Percentiles rank a stretch among this genome's conserved stretches.
Evolutionary conservation across 495 filamentous ascomycete genomes (phyloP).

Genomic region (Penicillium lagena): DNA sequence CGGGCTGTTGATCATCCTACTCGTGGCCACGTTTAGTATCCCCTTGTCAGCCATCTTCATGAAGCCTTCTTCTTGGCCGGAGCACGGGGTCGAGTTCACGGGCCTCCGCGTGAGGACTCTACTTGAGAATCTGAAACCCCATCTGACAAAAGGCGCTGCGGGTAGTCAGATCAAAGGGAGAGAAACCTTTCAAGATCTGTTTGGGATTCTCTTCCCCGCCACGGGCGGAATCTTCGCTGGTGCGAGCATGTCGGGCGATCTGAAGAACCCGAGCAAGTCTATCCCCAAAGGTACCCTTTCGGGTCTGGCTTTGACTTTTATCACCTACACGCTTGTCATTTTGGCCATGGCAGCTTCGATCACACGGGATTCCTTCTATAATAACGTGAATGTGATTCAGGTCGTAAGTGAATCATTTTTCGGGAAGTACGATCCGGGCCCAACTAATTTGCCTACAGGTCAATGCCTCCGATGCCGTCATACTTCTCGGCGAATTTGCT

Average conservation of each 20-base stretch:
- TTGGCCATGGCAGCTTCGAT: constrained; percentile 75
- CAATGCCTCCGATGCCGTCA: constrained; percentile 63
- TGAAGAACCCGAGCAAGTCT: constrained; percentile 75
- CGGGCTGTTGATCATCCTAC: constrained; percentile 65
- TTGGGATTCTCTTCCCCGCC: constrained; percentile 82
- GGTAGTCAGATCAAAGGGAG: constrained; percentile 59
- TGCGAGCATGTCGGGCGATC: constrained; percentile 87
- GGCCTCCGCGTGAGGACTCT: constrained; percentile 66
- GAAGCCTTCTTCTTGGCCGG: constrained; percentile 56
- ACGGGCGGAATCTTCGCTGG: constrained; percentile 72
- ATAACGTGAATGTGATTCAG: constrained; percentile 73
- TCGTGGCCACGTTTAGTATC: constrained; percentile 74
- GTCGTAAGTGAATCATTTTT: constrained; percentile 36
- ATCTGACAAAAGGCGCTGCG: constrained; percentile 58
- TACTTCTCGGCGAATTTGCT: constrained; percentile 78
- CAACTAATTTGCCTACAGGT: constrained; percentile 33
- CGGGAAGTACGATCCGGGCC: not conserved
- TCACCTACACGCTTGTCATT: constrained; percentile 71
- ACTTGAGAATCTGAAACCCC: constrained; percentile 62
- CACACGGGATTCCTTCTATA: constrained; percentile 65
- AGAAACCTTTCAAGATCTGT: constrained; percentile 76
- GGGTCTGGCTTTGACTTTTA: constrained; percentile 68
- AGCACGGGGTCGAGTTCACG: constrained; percentile 65
- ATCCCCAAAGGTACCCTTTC: constrained; percentile 78
- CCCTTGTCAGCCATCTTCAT: constrained; percentile 65